Evolutionary conservation across 192 early-diverging fungal species (phyloP), one percentile per base, ranked within the genome.

Genomic region (Spinellus fusiger): DNA sequence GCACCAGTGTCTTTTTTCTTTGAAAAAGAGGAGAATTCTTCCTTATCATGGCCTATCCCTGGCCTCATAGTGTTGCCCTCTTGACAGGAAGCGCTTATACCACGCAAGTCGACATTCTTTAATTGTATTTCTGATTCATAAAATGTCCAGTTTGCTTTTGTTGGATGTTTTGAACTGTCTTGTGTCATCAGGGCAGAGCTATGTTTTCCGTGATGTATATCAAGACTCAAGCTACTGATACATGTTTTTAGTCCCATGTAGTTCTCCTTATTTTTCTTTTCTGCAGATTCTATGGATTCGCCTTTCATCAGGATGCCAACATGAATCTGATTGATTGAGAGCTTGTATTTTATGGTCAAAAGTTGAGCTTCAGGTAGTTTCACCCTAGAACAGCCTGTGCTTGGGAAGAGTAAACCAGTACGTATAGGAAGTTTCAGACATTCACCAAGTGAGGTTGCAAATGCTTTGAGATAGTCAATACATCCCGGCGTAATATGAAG

Each of bases 71-170:
- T 12, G 13, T n/a, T 1, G 32, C 5, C n/a, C n/a, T 10, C 22
- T 1, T 31, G 12, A 58, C 55, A 58, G 5, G 55, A 25, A 6
- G 56, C 56, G n/a, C 49, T 38, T 2, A 70, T 35, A 16, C 47
- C 69, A 26, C 74, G 61, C 1, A 75, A 13, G 59, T 75, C 74
- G 27, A 72, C 53, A 49, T 64, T 53, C 1, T 61, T 46, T 29
- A 75, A 53, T 56, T 68, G 51, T 3, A 72, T 33, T 62, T 75
- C 70, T 22, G 54, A 56, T 38, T 75, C 64, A 54, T 75, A 61
- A 16, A 72, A 68, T 5, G 40, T 58, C 54, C 62, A 64, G 10
- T 34, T 34, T 3, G 68, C 48, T 38, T 74, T 65, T 26, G 69
- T 26, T 55, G 69, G 9, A 61, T 34, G 12, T 25, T 13, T 7